A percentile compares a stretch with the other conserved stretches of the same genome.
Conservation (phyloP, 2,329 filamentous ascomycete genomes). For the Onygenales sp. region DNA sequence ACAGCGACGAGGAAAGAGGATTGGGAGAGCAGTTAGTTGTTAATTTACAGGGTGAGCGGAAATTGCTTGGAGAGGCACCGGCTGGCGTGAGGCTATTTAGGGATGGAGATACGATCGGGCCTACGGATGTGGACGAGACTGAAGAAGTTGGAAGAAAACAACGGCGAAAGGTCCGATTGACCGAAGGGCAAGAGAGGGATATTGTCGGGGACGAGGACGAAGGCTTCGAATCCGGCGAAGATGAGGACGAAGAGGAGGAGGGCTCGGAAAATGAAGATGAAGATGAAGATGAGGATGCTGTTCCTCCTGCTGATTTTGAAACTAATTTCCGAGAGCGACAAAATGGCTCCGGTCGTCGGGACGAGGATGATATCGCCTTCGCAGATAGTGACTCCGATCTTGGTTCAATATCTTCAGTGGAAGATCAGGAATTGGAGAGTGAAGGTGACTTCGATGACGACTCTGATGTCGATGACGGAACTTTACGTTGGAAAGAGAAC, state of each 20-base stretch:
- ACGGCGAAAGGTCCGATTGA: constrained; percentile 41
- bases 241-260: constrained; percentile 37
- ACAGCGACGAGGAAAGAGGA: constrained; percentile 64
- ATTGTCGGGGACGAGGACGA: constrained; percentile 52
- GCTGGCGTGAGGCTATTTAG: constrained; percentile 79
- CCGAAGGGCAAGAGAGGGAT: constrained; percentile 40
- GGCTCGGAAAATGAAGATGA: constrained; percentile 28
- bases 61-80: constrained; percentile 70
- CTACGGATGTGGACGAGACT: constrained; percentile 42
- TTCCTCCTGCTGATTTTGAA: constrained; percentile 35
- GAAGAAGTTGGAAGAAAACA: constrained; percentile 50
- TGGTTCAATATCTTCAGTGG: constrained; percentile 66
- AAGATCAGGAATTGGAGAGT: constrained; percentile 46
- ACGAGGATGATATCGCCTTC: constrained; percentile 70
- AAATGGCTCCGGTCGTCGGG: constrained; percentile 46
- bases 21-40: constrained; percentile 93
- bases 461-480: constrained; percentile 59
- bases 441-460: constrained; percentile 45
- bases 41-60: constrained; percentile 72
- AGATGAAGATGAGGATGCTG: constrained; percentile 25
- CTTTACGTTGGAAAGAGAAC: constrained; percentile 79
- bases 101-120: constrained; percentile 55
- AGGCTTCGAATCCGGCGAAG: constrained; percentile 43
- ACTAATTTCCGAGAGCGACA: constrained; percentile 33
- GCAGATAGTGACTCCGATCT: constrained; percentile 96